phyloP scores from a whole-genome alignment of 345 rosid species.

The Lepidium sativum region DNA sequence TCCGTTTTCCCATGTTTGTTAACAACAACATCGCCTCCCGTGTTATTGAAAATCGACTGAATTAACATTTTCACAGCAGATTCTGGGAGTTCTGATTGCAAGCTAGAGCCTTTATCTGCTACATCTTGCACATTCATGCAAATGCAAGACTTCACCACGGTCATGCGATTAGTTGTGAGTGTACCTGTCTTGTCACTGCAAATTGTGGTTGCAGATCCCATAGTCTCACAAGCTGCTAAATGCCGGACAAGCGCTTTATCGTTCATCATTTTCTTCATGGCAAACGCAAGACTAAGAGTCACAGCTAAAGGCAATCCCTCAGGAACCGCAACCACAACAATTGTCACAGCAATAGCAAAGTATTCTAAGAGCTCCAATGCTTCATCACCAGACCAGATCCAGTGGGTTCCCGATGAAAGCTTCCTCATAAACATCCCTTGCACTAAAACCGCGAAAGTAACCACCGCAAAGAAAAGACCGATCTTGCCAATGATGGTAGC shows the following conservation, averaged over 20 bases:
- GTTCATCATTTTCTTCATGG: slow-evolving; percentile 98
- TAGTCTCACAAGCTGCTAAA: slow-evolving; percentile 91
- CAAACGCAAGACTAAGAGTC: slow-evolving; percentile 92
- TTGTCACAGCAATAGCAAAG: slow-evolving; percentile 88
- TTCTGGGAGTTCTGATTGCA: slow-evolving; percentile 53
- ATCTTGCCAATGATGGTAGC: slow-evolving; percentile 85
- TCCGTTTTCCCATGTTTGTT: slow-evolving; percentile 59
- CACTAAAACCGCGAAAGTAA: slow-evolving; percentile 76
- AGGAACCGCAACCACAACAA: slow-evolving; percentile 95
- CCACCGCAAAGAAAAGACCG: slow-evolving; percentile 73
- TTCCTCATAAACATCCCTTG: slow-evolving; percentile 64
- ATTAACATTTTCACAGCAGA: slow-evolving; percentile 45
- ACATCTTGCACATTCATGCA: slow-evolving; percentile 57
- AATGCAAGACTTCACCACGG: slow-evolving; percentile 83
- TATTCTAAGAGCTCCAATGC: slow-evolving; percentile 66
- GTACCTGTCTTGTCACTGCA: slow-evolving; percentile 97
- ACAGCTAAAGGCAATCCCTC: slow-evolving; percentile 95
- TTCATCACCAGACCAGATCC: slow-evolving; percentile 75
- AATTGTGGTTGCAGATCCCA: slow-evolving; percentile 94
- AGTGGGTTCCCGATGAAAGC: slow-evolving; percentile 38
- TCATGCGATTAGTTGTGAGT: slow-evolving; percentile 85
- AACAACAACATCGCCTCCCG: slow-evolving; percentile 78
- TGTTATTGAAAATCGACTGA: slow-evolving; percentile 81
- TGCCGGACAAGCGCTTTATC: slow-evolving; percentile 92
- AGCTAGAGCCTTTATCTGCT: slow-evolving; percentile 32